These are phyloP conservation scores for Colletotrichum sp. DNA, from an alignment of 2,329 filamentous ascomycete species.

Conservation along the genomic window DNA sequence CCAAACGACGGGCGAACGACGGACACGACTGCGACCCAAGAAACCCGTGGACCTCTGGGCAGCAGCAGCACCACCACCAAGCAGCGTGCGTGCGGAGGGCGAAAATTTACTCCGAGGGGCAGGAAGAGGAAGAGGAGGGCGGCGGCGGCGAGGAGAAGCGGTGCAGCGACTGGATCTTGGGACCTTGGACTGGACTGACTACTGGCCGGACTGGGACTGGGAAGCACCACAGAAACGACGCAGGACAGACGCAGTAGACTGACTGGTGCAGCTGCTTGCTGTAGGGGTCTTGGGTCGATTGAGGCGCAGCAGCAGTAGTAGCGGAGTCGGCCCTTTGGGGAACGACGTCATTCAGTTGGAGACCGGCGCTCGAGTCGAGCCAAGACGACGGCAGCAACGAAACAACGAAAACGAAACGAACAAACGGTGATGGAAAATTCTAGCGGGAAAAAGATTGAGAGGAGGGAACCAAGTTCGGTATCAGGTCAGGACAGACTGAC, in stretches of 20 bases:
- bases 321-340: conserved; percentile 18
- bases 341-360: conserved; percentile 15
- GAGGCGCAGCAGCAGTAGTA: conserved; percentile 19
- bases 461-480: not conserved
- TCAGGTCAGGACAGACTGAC: not conserved
- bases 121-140: not conserved
- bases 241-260: not conserved
- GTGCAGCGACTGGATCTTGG: not conserved
- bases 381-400: not conserved
- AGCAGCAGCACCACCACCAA: not conserved
- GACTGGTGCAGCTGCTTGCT: not conserved
- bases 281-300: conserved; percentile 8
- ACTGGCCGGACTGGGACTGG: not conserved
- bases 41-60: not conserved
- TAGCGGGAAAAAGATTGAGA: not conserved
- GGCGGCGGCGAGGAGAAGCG: not conserved
- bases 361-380: not conserved
- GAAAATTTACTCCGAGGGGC: not conserved
- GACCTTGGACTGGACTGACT: not conserved
- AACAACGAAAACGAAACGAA: not conserved
- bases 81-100: not conserved
- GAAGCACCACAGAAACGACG: not conserved
- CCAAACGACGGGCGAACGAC: not conserved
- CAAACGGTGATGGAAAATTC: not conserved
- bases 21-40: not conserved